phyloP scores from a whole-genome alignment of 805 yeast genomes.

The Candida pseudofarinosa region DNA sequence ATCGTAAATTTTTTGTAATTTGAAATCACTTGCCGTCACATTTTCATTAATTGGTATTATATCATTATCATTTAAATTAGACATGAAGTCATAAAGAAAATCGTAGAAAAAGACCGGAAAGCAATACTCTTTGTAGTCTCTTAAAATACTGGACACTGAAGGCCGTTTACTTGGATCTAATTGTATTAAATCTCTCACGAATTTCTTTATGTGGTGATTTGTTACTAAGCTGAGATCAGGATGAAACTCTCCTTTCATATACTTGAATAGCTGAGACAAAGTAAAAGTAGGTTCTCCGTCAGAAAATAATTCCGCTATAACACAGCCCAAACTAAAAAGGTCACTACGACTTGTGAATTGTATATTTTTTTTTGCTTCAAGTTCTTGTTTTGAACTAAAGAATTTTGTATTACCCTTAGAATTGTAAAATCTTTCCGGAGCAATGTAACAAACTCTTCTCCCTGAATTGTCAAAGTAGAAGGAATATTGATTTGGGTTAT shows the following conservation, averaged over 20 bases:
- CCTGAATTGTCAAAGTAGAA: slow-evolving; percentile 90
- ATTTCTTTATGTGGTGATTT: slow-evolving; percentile 45
- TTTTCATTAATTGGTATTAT: slow-evolving; percentile 10
- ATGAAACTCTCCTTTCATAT: slow-evolving; percentile 59
- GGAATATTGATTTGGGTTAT: slow-evolving; percentile 87
- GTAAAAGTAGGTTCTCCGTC: slow-evolving; percentile 89
- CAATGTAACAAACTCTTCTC: slow-evolving; percentile 82
- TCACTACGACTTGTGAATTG: slow-evolving; percentile 66
- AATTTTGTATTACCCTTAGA: slow-evolving; percentile 19
- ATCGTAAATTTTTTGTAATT: slow-evolving; percentile 56
- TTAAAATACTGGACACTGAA: slow-evolving; percentile 51
- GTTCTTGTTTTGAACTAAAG: slow-evolving; percentile 21
- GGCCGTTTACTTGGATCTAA: slow-evolving; percentile 60
- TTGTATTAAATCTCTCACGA: slow-evolving; percentile 62
- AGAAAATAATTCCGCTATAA: slow-evolving; percentile 79
- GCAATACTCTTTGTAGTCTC: slow-evolving; percentile 42
- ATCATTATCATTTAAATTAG: slow-evolving; percentile 22
- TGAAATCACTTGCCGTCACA: slow-evolving; percentile 31
- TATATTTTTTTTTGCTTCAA: slow-evolving; percentile 16
- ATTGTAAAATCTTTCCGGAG: slow-evolving; percentile 81
- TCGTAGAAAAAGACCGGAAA: slow-evolving; percentile 70
- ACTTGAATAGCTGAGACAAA: slow-evolving; percentile 81
- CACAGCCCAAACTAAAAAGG: slow-evolving; percentile 79
- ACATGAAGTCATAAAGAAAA: slow-evolving; percentile 66
- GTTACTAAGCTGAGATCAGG: slow-evolving; percentile 61